Conservation (phyloP, 2,329 filamentous ascomycete species). For the Aspergillus pseudoglaucus region DNA sequence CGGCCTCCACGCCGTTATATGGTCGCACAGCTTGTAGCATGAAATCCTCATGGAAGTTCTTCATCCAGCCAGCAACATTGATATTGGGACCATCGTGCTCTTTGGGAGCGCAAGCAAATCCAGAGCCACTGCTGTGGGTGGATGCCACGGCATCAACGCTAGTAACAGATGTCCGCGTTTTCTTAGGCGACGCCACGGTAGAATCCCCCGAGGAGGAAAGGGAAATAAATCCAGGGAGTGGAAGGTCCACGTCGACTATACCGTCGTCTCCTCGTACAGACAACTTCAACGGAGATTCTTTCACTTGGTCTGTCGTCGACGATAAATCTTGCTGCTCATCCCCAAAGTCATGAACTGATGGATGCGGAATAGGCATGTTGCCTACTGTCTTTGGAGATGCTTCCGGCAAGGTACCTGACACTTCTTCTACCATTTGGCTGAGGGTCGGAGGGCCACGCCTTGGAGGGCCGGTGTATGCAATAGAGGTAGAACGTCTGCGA, state of each 20-base stretch:
- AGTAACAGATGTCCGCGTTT: conserved; percentile 42
- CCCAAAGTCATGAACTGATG: conserved; percentile 14
- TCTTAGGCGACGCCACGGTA: conserved; percentile 36
- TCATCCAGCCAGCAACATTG: conserved; percentile 54
- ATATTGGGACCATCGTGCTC: conserved; percentile 43
- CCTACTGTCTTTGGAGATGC: conserved; percentile 17
- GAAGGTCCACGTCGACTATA: conserved; percentile 55
- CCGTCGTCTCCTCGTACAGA: conserved; percentile 54
- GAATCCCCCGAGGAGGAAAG: conserved; percentile 42
- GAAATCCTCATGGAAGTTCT: conserved; percentile 54
- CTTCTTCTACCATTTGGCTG: conserved; percentile 30
- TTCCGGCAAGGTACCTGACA: conserved; percentile 13
- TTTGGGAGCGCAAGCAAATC: conserved; percentile 23
- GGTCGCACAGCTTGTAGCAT: conserved; percentile 53
- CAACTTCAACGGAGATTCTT: conserved; percentile 45
- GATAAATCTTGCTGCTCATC: conserved; percentile 23
- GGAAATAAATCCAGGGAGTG: conserved; percentile 47
- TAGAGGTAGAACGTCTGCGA: conserved; percentile 24
- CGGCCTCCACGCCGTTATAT: conserved; percentile 46
- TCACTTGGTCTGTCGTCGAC: conserved; percentile 22
- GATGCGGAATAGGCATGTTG: conserved; percentile 30
- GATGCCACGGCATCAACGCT: conserved; percentile 47
- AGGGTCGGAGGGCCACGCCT: conserved; percentile 23
- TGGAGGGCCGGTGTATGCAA: conserved; percentile 15
- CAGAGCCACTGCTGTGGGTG: conserved; percentile 36